A percentile compares a stretch with the other conserved stretches of the same genome.
Conservation (phyloP, 2,329 filamentous ascomycete genomes). For the Acephala macrosclerotiorum region DNA sequence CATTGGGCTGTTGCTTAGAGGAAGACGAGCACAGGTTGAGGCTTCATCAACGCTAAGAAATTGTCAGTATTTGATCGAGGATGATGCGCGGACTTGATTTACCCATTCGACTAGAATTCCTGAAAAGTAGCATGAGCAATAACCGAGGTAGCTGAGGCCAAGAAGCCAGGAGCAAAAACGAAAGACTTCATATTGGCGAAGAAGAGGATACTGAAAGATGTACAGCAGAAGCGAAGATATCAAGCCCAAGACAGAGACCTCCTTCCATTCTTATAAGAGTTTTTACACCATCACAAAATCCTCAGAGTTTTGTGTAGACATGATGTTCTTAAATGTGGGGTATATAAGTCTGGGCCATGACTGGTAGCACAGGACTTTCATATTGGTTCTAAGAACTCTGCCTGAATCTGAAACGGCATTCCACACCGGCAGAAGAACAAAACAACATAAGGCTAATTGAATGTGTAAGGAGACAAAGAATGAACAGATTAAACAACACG, state of each 20-base stretch:
- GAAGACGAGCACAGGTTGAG: constrained; percentile 56
- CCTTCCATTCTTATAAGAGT: constrained; percentile 10
- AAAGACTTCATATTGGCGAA: constrained; percentile 31
- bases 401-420: constrained; percentile 14
- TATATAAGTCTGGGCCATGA: constrained; percentile 10
- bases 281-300: constrained; percentile 5
- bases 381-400: constrained; percentile 5
- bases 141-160: constrained; percentile 45
- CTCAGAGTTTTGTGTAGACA: constrained; percentile 13
- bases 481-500: neutral
- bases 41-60: constrained; percentile 49
- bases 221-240: neutral
- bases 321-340: constrained; percentile 9
- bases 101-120: constrained; percentile 53
- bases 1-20: constrained; percentile 59
- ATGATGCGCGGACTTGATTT: constrained; percentile 46
- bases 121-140: constrained; percentile 52
- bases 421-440: neutral
- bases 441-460: constrained; percentile 11
- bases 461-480: constrained; percentile 2
- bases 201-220: neutral
- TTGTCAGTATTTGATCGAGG: constrained; percentile 28
- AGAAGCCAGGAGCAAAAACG: constrained; percentile 24
- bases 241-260: neutral
- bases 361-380: constrained; percentile 4